Evolutionary conservation across 495 filamentous ascomycete genomes (phyloP).

Genomic region (Cladorrhinum samala): DNA sequence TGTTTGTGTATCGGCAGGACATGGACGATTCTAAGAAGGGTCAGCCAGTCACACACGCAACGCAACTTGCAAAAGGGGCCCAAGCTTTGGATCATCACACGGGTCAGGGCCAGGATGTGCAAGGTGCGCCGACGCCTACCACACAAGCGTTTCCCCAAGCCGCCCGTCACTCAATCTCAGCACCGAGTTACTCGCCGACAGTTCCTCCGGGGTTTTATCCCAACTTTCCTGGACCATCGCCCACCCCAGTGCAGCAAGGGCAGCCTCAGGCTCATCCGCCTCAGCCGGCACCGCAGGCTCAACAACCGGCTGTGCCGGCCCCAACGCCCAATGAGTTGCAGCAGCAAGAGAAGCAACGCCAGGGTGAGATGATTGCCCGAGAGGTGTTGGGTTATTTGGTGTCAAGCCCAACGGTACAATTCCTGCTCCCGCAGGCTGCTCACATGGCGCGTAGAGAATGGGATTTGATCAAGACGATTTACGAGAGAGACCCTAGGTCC

Average conservation of each 20-base stretch:
- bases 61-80: constrained; percentile 5
- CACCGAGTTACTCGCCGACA: constrained; percentile 44
- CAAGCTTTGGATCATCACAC: not conserved
- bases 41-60: constrained; percentile 27
- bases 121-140: constrained; percentile 20
- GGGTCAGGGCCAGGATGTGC: constrained; percentile 17
- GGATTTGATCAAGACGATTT: constrained; percentile 54
- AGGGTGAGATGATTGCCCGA: constrained; percentile 45
- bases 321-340: constrained; percentile 14
- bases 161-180: constrained; percentile 34
- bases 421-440: constrained; percentile 60
- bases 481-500: constrained; percentile 45
- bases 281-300: constrained; percentile 22
- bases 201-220: constrained; percentile 39
- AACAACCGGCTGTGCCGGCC: constrained; percentile 10
- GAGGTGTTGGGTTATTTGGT: constrained; percentile 56
- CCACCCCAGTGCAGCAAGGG: constrained; percentile 28
- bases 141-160: constrained; percentile 12
- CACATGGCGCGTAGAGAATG: constrained; percentile 58
- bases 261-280: constrained; percentile 25
- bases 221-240: constrained; percentile 22
- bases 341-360: constrained; percentile 37
- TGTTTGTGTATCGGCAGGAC: constrained; percentile 60
- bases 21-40: constrained; percentile 33
- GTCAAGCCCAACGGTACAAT: constrained; percentile 55